Percentiles rank a stretch among this genome's conserved stretches.
phyloP scores from a whole-genome alignment of 2,329 filamentous ascomycete species.

The Pezicula carpinea region DNA sequence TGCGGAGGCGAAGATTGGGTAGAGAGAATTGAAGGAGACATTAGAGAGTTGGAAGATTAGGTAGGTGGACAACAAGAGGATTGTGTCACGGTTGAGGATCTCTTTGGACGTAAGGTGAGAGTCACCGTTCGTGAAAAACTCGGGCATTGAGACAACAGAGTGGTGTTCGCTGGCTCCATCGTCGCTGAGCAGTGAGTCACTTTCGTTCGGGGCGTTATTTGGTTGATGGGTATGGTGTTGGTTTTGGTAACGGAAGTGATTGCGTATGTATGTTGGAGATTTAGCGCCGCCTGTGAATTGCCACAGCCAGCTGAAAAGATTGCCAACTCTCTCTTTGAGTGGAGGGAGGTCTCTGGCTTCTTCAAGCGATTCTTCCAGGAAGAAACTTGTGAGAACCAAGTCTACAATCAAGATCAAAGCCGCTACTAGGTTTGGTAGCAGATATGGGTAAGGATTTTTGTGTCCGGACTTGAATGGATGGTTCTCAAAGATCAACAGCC shows the following conservation, averaged over 20 bases:
- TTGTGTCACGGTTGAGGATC: slow-evolving; percentile 73
- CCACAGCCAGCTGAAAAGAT: slow-evolving; percentile 64
- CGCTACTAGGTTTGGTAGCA: slow-evolving; percentile 77
- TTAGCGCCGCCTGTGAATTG: slow-evolving; percentile 55
- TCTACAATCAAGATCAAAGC: slow-evolving; percentile 68
- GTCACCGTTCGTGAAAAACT: slow-evolving; percentile 38
- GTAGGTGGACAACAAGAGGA: slow-evolving; percentile 79
- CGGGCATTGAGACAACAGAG: slow-evolving; percentile 23
- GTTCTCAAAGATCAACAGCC: slow-evolving; percentile 63
- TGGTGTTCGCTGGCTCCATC: slow-evolving; percentile 23
- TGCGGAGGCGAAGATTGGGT: slow-evolving; percentile 84
- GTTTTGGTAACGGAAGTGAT: slow-evolving; percentile 25
- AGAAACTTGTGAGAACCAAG: slow-evolving; percentile 69
- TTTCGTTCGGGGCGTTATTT: slow-evolving; percentile 38
- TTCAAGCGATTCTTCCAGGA: slow-evolving; percentile 82
- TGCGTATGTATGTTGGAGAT: slow-evolving; percentile 54
- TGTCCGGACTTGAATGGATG: slow-evolving; percentile 45
- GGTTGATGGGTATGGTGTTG: slow-evolving; percentile 27
- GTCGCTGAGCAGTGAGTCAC: slow-evolving; percentile 18
- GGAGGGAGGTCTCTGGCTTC: slow-evolving; percentile 57
- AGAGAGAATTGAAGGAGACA: slow-evolving; percentile 91
- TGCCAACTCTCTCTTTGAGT: slow-evolving; percentile 50
- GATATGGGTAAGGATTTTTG: slow-evolving; percentile 68
- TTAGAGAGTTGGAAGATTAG: slow-evolving; percentile 92
- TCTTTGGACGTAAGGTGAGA: slow-evolving; percentile 49